A percentile compares a stretch with the other conserved stretches of the same genome.
Evolutionary conservation across 2,329 filamentous ascomycete genomes (phyloP).

Genomic region (Aaosphaeria arxii): DNA sequence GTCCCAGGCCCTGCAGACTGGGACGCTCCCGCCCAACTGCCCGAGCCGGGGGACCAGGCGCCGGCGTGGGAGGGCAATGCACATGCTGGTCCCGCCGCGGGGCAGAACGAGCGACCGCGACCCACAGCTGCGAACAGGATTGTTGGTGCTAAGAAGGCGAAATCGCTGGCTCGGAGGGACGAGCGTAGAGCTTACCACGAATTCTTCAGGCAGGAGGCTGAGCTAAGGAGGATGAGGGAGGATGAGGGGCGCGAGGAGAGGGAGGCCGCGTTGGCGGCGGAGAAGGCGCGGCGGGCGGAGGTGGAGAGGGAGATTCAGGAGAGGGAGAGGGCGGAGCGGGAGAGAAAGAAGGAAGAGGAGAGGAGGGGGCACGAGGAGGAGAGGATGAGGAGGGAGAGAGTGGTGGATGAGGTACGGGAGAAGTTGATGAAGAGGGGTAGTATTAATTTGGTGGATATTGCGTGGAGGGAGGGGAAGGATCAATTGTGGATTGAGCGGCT

Average conservation of each 20-base stretch:
- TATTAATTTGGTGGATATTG: constrained; percentile 40
- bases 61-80: neutral
- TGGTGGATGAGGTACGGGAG: constrained; percentile 26
- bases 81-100: constrained; percentile 30
- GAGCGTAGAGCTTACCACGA: constrained; percentile 47
- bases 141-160: constrained; percentile 50
- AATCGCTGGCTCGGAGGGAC: constrained; percentile 45
- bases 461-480: constrained; percentile 40
- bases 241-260: constrained; percentile 44
- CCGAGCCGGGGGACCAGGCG: constrained; percentile 1
- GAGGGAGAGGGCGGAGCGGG: constrained; percentile 38
- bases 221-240: constrained; percentile 43
- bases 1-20: constrained; percentile 1
- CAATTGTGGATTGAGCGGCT: constrained; percentile 44
- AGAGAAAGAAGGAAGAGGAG: constrained; percentile 37
- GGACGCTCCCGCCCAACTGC: constrained; percentile 1
- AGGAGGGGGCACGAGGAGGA: constrained; percentile 37
- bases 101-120: constrained; percentile 19
- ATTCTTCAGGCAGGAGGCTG: constrained; percentile 48
- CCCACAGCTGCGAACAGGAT: constrained; percentile 26
- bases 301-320: constrained; percentile 44
- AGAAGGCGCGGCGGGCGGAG: constrained; percentile 40
- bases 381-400: constrained; percentile 22
- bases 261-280: constrained; percentile 40
- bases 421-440: constrained; percentile 16